Percentiles rank a stretch among this genome's conserved stretches.
phyloP scores from a whole-genome alignment of 2,329 filamentous ascomycete species.

The Mycogone perniciosa region DNA sequence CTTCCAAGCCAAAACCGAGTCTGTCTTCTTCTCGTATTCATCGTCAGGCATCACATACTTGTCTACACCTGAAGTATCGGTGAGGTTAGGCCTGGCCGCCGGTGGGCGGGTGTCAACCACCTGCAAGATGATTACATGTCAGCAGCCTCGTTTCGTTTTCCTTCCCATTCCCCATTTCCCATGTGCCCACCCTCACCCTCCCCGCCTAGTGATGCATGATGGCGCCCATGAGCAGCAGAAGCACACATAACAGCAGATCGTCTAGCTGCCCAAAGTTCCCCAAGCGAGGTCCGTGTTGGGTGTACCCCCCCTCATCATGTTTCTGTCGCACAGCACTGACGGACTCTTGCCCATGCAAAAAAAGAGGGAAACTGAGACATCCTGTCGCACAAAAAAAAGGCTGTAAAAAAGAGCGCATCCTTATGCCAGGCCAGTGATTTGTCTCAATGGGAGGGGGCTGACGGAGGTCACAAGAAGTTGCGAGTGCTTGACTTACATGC shows the following conservation, averaged over 20 bases:
- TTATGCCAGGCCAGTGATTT: not conserved
- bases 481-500: constrained; percentile 54
- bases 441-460: constrained; percentile 10
- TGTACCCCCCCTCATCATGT: not conserved
- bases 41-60: constrained; percentile 86
- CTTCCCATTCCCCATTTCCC: not conserved
- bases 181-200: constrained; percentile 1
- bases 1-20: constrained; percentile 94
- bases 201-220: constrained; percentile 7
- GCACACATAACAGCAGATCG: not conserved
- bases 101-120: constrained; percentile 74
- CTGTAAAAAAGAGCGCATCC: not conserved
- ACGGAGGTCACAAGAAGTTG: constrained; percentile 9
- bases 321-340: not conserved
- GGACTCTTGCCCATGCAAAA: not conserved
- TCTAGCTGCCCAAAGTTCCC: constrained; percentile 8
- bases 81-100: constrained; percentile 69
- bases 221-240: constrained; percentile 1
- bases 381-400: constrained; percentile 6
- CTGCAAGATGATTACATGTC: constrained; percentile 40
- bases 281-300: constrained; percentile 6
- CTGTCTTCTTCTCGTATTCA: constrained; percentile 78
- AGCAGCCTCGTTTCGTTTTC: constrained; percentile 18
- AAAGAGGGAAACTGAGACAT: constrained; percentile 12
- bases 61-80: constrained; percentile 71